These are phyloP conservation scores for Astrothelium subdiscretum DNA, from an alignment of 495 filamentous ascomycete genomes.

Conservation along the genomic window DNA sequence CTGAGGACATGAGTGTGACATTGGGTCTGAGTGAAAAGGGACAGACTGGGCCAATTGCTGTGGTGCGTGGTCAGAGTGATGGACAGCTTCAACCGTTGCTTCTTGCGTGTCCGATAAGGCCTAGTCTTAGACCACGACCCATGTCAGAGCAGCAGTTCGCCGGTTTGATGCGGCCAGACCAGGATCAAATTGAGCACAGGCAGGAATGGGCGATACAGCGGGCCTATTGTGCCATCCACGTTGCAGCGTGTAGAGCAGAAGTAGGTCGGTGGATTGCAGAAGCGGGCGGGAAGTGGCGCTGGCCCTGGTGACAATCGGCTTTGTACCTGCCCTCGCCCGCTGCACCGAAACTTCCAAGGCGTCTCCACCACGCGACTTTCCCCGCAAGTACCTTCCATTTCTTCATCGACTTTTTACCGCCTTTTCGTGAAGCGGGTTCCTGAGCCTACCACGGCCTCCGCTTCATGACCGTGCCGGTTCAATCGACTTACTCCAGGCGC, in stretches of 20 bases:
- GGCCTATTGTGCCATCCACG: too few relatives aligned
- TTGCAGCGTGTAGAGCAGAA: too few relatives aligned
- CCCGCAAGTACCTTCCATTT: neutral
- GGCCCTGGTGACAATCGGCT: too few relatives aligned
- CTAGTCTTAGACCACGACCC: neutral
- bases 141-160: neutral
- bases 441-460: neutral
- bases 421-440: neutral
- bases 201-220: neutral
- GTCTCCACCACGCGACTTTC: too few relatives aligned
- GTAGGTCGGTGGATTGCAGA: neutral
- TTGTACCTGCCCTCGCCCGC: neutral
- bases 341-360: too few relatives aligned
- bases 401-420: too few relatives aligned
- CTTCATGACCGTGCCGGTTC: neutral
- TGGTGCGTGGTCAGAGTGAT: neutral
- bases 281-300: neutral
- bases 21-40: slow-evolving; percentile 10
- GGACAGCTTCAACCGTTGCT: slow-evolving; percentile 1
- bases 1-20: slow-evolving; percentile 24
- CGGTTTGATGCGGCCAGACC: neutral
- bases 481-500: neutral
- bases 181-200: neutral
- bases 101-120: neutral
- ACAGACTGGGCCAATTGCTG: neutral